A percentile compares a stretch with the other conserved stretches of the same genome.
These are phyloP conservation scores for Chlorella sp. DNA, from an alignment of 139 green algal genomes.

Conservation along the genomic window DNA sequence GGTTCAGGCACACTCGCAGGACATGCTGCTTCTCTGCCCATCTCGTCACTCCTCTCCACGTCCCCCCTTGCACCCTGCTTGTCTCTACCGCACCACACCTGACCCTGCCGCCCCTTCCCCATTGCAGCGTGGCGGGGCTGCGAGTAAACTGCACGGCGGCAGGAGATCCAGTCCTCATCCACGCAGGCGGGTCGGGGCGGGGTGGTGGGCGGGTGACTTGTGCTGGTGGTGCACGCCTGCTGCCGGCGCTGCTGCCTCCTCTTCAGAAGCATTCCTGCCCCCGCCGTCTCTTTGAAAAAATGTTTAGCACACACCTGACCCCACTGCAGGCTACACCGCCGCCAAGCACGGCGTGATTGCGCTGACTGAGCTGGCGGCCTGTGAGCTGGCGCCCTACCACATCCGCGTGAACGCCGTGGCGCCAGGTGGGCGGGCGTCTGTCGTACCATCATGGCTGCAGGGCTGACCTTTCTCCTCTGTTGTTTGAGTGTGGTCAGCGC, in stretches of 20 bases:
- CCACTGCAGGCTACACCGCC: conserved; percentile 8
- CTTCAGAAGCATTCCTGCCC: no score
- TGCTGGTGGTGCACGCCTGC: background rate
- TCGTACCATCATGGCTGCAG: no score
- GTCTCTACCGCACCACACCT: no score
- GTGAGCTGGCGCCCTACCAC: conserved; percentile 24
- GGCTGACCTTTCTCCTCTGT: no score
- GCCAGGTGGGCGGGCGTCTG: conserved; percentile 11
- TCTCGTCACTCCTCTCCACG: background rate
- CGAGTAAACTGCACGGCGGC: background rate
- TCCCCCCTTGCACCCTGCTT: no score
- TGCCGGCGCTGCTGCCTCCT: background rate
- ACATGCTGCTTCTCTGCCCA: background rate
- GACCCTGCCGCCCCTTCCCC: background rate
- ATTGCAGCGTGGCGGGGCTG: conserved; percentile 4
- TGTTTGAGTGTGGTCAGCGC: no score
- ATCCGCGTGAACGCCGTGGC: conserved; percentile 29
- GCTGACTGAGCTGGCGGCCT: conserved; percentile 18
- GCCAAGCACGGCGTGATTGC: conserved; percentile 7
- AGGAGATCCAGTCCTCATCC: background rate
- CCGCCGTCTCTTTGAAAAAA: background rate
- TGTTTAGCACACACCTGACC: background rate
- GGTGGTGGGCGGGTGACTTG: no score
- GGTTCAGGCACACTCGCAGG: no score
- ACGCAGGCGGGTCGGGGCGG: background rate